Evolutionary conservation across 768 basidiomycete species (phyloP).

Genomic region (Auriscalpium vulgare): DNA sequence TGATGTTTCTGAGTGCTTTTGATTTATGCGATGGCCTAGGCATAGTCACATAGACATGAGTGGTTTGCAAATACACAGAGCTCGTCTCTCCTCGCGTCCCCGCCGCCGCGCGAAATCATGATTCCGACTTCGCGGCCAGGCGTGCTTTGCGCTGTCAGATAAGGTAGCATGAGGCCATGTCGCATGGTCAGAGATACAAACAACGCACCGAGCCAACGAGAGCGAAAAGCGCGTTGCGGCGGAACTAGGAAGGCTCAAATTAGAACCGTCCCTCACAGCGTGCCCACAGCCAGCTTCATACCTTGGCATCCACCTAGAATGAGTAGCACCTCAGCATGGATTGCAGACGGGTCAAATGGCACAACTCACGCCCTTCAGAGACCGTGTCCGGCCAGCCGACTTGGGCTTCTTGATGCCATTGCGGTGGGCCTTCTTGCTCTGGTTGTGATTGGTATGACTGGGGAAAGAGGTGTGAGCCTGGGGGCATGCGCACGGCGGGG

Average conservation of each 20-base stretch:
- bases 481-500: conserved; percentile 6
- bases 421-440: conserved; percentile 93
- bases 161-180: too few relatives aligned
- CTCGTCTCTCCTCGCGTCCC: neutral
- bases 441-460: conserved; percentile 93
- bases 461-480: conserved; percentile 3
- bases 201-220: conserved; percentile 64
- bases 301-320: conserved; percentile 73
- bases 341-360: conserved; percentile 37
- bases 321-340: conserved; percentile 5
- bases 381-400: conserved; percentile 57
- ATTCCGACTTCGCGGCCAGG: conserved; percentile 45
- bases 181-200: neutral
- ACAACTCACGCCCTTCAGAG: conserved; percentile 89
- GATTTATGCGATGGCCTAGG: conserved; percentile 7
- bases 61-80: conserved; percentile 9
- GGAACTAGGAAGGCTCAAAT: conserved; percentile 51
- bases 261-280: neutral
- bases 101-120: conserved; percentile 21
- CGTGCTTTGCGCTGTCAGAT: conserved; percentile 55
- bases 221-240: conserved; percentile 72
- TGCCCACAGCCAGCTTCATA: conserved; percentile 18
- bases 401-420: conserved; percentile 91
- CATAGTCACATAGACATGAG: conserved; percentile 11
- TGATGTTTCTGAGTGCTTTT: conserved; percentile 17